Evolutionary conservation across 2,329 filamentous ascomycete species (phyloP).

Genomic region (Lasiodiplodia sp.): DNA sequence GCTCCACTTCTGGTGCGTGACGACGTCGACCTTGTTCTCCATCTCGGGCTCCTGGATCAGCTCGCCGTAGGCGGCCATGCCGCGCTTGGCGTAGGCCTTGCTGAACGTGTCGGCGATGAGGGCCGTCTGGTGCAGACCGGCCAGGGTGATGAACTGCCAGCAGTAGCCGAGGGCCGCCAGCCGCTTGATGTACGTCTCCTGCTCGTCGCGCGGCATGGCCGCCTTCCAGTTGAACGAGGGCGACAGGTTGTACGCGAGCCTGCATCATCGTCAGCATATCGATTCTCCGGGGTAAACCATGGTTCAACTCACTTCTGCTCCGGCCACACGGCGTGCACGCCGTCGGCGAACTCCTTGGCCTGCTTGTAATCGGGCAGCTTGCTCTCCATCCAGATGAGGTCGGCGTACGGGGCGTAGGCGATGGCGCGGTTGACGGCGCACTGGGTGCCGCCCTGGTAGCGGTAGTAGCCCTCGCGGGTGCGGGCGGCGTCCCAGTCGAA

Average conservation of each 20-base stretch:
- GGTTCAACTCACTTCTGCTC: conserved; percentile 81
- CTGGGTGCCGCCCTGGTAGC: conserved; percentile 88
- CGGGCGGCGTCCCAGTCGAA: conserved; percentile 96
- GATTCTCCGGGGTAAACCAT: conserved; percentile 6
- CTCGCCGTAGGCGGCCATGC: conserved; percentile 97
- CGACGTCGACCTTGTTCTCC: conserved; percentile 86
- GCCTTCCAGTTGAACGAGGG: conserved; percentile 99
- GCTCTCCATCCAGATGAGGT: conserved; percentile 99
- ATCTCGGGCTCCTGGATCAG: conserved; percentile 98
- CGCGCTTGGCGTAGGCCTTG: conserved; percentile 77
- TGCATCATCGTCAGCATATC: conserved; percentile 45
- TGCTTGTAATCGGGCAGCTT: conserved; percentile 92
- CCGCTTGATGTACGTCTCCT: conserved; percentile 96
- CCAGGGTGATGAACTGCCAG: conserved; percentile 99
- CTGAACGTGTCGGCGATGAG: conserved; percentile 91
- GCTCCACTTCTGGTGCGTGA: conserved; percentile 99
- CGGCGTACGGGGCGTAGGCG: conserved; percentile 90
- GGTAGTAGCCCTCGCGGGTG: conserved; percentile 94
- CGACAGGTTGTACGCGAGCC: conserved; percentile 96
- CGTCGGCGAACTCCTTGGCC: conserved; percentile 90
- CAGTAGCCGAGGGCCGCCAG: conserved; percentile 90
- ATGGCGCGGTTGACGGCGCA: conserved; percentile 90
- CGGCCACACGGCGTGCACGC: conserved; percentile 92
- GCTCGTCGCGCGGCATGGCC: conserved; percentile 88
- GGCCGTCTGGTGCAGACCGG: conserved; percentile 93